Evolutionary conservation across 2,329 filamentous ascomycete species (phyloP).

Genomic region (Zymoseptoria pseudotritici): DNA sequence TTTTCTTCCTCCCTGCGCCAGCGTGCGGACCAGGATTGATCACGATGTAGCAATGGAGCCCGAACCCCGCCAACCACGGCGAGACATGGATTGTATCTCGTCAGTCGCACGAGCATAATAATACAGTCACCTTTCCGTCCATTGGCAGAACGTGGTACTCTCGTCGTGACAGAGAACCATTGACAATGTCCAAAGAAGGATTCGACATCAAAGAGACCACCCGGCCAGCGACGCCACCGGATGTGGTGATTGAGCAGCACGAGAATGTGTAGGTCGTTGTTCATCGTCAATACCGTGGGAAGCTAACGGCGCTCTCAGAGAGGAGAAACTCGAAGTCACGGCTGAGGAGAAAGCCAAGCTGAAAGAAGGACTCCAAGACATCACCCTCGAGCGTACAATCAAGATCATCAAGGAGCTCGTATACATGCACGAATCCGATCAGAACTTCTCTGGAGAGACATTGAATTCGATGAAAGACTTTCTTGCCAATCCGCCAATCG

Average conservation of each 20-base stretch:
- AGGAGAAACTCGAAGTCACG: slow-evolving; percentile 4
- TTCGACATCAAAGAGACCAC: not conserved
- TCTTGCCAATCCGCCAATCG: slow-evolving; percentile 4
- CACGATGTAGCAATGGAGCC: not conserved
- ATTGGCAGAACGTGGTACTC: not conserved
- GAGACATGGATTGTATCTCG: not conserved
- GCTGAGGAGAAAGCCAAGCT: slow-evolving; percentile 2
- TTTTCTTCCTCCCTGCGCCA: not conserved
- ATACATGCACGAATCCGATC: slow-evolving; percentile 11
- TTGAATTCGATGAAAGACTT: slow-evolving; percentile 11
- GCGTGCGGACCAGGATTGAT: not conserved
- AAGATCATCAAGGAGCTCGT: slow-evolving; percentile 8
- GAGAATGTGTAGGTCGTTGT: not conserved
- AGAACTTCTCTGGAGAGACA: slow-evolving; percentile 9
- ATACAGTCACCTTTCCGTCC: not conserved
- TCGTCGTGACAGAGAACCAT: not conserved
- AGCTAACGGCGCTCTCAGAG: not conserved
- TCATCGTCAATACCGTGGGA: not conserved
- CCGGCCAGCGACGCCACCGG: not conserved
- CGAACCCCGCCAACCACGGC: not conserved
- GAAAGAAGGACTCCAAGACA: slow-evolving; percentile 3
- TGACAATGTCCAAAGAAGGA: slow-evolving; percentile 3
- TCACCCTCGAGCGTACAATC: slow-evolving; percentile 4
- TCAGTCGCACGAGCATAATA: not conserved
- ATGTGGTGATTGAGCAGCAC: not conserved